Evolutionary conservation across 495 filamentous ascomycete species (phyloP), one percentile per base, ranked within the genome.

Genomic region (Neurospora sp.): DNA sequence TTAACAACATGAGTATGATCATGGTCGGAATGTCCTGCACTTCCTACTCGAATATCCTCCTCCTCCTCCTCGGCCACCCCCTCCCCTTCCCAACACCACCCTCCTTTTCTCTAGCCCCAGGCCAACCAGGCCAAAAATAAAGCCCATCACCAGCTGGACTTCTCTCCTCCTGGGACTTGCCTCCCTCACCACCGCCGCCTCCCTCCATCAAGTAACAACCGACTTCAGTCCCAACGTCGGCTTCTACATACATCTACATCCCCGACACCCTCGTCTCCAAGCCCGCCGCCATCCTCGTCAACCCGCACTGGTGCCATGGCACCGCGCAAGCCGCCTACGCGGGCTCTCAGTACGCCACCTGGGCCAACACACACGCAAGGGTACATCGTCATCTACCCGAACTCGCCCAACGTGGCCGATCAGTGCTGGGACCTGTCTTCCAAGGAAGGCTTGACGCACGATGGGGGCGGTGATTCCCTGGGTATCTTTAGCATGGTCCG

Each of bases 401-500:
- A 87, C 71, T 82, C 82, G 44, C 82, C 85, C 68, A 83, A 83
- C 40, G 74, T 81, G 12, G 80, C 82, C 9, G 82, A 86, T 65
- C 81, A 87, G 68, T 89, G 87, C 82, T 88, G 87, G 87, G 87
- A 89, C 73, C 84, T 88, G 2, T 81, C 82, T 0, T 83, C 80
- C 68, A 74, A 75, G 5, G 77, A 80, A 6, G 81, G 84, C 2
- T 79, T 89, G 12, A 84, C 83, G 3, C 87, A 88, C 76, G 80
- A 85, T 44, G 85, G 82, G 16, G 84, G 84, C 35, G 86, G 87
- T 27, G 87, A 89, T 77, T 81, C 79, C 73, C 79, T 83, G 37
- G 85, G 84, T 9, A 87, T 89, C 75, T 85, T 85, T n/a, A 87
- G 84, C 77, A 89, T 89, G 86, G 86, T 88, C 69, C 81, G 82